These are phyloP conservation scores for Suhomyces bribrorum DNA, from an alignment of 1,139 yeast genomes.

Conservation along the genomic window DNA sequence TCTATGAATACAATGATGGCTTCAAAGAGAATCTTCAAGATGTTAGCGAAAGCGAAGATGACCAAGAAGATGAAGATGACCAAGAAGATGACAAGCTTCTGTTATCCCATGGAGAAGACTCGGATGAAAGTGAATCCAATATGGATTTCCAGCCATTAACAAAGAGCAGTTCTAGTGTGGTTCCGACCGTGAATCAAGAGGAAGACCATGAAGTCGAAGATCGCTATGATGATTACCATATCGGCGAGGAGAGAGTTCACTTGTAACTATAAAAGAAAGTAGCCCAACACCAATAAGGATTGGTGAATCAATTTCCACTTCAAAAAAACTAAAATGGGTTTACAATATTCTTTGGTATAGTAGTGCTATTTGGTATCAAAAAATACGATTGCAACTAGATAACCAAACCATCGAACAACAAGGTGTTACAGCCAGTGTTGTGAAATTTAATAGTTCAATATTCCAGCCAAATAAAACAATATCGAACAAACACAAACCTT, in stretches of 20 bases:
- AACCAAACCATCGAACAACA: too few species aligned
- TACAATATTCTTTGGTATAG: too few species aligned
- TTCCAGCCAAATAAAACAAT: too few species aligned
- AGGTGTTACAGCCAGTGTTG: too few species aligned
- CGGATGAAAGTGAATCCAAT: constrained; percentile 1
- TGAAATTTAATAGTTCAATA: too few species aligned
- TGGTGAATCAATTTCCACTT: too few species aligned
- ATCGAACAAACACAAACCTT: too few species aligned
- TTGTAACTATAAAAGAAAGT: constrained; percentile 8
- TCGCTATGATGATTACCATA: constrained; percentile 12
- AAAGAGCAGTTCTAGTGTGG: constrained; percentile 4
- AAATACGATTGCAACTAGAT: too few species aligned
- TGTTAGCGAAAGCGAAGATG: constrained; percentile 38
- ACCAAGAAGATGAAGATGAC: constrained; percentile 28
- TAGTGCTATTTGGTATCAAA: too few species aligned
- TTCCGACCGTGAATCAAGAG: constrained; percentile 2
- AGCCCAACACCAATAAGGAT: background rate
- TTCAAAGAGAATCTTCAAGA: constrained; percentile 33
- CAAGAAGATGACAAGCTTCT: constrained; percentile 9
- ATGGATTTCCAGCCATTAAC: constrained; percentile 6
- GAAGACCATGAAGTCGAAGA: constrained; percentile 1
- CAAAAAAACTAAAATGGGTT: too few species aligned
- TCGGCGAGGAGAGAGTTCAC: constrained; percentile 19
- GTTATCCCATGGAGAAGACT: constrained; percentile 13
- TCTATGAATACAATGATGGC: constrained; percentile 64